These are phyloP conservation scores for Phoma herbarum DNA, from an alignment of 2,329 filamentous ascomycete species.

Conservation along the genomic window DNA sequence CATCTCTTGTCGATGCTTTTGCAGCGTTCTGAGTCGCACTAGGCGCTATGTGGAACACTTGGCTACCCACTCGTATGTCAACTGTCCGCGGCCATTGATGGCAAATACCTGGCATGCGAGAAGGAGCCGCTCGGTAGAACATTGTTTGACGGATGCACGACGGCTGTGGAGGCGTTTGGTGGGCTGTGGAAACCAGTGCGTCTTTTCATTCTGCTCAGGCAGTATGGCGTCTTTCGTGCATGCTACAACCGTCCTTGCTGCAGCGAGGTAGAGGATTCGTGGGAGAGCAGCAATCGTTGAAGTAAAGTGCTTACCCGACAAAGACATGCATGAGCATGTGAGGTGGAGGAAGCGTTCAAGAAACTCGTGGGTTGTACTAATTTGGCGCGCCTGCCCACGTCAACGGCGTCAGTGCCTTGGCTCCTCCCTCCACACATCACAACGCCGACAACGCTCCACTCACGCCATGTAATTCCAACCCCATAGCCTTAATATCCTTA, in stretches of 20 bases:
- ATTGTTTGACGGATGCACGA: constrained; percentile 10
- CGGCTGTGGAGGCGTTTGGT: constrained; percentile 1
- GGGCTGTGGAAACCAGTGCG: neutral
- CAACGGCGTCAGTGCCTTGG: constrained; percentile 29
- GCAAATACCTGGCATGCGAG: constrained; percentile 6
- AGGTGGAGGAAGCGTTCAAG: constrained; percentile 8
- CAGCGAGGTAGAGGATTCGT: neutral
- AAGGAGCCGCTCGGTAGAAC: constrained; percentile 7
- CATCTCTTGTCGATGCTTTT: constrained; percentile 5
- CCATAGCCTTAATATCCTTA: constrained; percentile 35
- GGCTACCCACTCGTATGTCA: constrained; percentile 8
- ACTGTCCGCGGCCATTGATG: neutral
- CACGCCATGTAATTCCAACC: constrained; percentile 30
- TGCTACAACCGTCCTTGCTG: neutral
- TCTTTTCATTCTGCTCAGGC: neutral
- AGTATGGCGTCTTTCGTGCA: neutral
- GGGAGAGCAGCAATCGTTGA: neutral
- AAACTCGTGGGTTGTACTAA: constrained; percentile 28
- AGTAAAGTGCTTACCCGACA: neutral
- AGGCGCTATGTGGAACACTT: constrained; percentile 17
- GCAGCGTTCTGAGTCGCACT: constrained; percentile 20
- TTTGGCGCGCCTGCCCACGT: constrained; percentile 25
- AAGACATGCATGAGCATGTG: neutral
- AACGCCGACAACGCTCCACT: constrained; percentile 23
- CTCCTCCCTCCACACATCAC: constrained; percentile 25